Evolutionary conservation across 352 stramenopile species (phyloP).

Genomic region (Hyaloperonospora arabidopsidis): DNA sequence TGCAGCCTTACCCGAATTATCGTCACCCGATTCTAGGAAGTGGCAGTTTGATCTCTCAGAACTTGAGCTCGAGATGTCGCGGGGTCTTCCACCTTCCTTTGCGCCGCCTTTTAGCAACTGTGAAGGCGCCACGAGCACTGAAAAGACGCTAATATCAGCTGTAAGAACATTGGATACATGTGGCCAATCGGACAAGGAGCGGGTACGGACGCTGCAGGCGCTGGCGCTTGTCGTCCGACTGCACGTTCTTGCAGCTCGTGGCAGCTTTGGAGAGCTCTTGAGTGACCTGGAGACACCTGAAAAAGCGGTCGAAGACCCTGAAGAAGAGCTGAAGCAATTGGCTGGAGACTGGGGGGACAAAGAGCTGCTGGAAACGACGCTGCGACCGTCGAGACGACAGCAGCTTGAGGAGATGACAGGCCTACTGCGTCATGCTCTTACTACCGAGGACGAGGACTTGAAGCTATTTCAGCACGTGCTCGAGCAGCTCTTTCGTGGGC

Average conservation of each 20-base stretch:
- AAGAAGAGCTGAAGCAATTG: slow-evolving; percentile 16
- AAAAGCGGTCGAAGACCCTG: slow-evolving; percentile 6
- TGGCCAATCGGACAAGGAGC: slow-evolving; percentile 6
- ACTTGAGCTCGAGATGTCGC: slow-evolving; percentile 33
- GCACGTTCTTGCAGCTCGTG: slow-evolving; percentile 25
- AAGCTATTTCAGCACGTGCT: slow-evolving; percentile 51
- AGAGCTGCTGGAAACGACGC: slow-evolving; percentile 12
- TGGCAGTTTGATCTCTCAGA: slow-evolving; percentile 35
- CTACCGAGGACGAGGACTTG: slow-evolving; percentile 25
- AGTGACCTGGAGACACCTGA: slow-evolving; percentile 3
- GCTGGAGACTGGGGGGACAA: slow-evolving; percentile 32
- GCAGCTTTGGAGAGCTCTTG: slow-evolving; percentile 21
- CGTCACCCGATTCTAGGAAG: background rate
- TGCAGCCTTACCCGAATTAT: no score
- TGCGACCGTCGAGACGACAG: slow-evolving; percentile 9
- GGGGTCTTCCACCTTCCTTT: slow-evolving; percentile 12
- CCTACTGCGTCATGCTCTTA: slow-evolving; percentile 36
- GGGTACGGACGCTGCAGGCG: slow-evolving; percentile 24
- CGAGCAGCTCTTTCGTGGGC: slow-evolving; percentile 41
- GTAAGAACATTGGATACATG: slow-evolving; percentile 4
- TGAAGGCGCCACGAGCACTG: background rate
- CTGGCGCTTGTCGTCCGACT: slow-evolving; percentile 36
- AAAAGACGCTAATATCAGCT: slow-evolving; percentile 13
- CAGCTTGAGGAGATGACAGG: slow-evolving; percentile 35
- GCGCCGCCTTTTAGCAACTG: slow-evolving; percentile 3